A percentile compares a stretch with the other conserved stretches of the same genome.
phyloP scores from a whole-genome alignment of 495 filamentous ascomycete species.

The Immersiella caudata region DNA sequence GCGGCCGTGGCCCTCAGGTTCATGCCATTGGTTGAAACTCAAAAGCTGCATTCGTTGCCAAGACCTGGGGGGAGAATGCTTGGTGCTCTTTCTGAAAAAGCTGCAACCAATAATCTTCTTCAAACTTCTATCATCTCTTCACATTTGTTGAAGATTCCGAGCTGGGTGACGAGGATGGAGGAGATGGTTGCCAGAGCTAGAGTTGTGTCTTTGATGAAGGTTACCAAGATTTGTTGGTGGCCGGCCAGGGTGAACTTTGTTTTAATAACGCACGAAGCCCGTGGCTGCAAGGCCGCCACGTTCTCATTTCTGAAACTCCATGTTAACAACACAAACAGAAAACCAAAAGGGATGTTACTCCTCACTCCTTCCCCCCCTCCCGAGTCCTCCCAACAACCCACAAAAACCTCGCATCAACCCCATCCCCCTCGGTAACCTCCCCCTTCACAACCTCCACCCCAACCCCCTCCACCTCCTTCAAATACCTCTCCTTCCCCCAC shows the following conservation, averaged over 20 bases:
- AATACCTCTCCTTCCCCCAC: constrained; percentile 35
- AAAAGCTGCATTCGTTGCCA: background rate
- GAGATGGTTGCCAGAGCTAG: constrained; percentile 7
- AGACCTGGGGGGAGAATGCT: too few relatives aligned
- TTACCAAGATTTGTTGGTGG: too few relatives aligned
- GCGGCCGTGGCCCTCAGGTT: background rate
- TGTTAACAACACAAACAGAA: too few relatives aligned
- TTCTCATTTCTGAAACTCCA: too few relatives aligned
- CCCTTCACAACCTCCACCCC: constrained; percentile 34
- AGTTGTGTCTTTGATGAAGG: constrained; percentile 18
- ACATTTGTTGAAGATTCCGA: constrained; percentile 28
- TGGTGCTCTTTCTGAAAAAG: constrained; percentile 18
- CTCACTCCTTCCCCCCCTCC: background rate
- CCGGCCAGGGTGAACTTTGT: too few relatives aligned
- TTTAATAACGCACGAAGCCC: too few relatives aligned
- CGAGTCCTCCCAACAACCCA: constrained; percentile 40
- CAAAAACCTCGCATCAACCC: constrained; percentile 33
- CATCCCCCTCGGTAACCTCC: constrained; percentile 27
- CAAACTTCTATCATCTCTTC: too few relatives aligned
- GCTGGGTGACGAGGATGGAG: constrained; percentile 18
- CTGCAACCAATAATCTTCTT: constrained; percentile 25
- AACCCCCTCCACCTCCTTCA: constrained; percentile 28
- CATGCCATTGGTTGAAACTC: too few relatives aligned
- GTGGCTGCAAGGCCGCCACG: too few relatives aligned
- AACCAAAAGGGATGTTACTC: too few relatives aligned